Evolutionary conservation across 495 filamentous ascomycete species (phyloP).

Genomic region (Gamarada debralockiae): DNA sequence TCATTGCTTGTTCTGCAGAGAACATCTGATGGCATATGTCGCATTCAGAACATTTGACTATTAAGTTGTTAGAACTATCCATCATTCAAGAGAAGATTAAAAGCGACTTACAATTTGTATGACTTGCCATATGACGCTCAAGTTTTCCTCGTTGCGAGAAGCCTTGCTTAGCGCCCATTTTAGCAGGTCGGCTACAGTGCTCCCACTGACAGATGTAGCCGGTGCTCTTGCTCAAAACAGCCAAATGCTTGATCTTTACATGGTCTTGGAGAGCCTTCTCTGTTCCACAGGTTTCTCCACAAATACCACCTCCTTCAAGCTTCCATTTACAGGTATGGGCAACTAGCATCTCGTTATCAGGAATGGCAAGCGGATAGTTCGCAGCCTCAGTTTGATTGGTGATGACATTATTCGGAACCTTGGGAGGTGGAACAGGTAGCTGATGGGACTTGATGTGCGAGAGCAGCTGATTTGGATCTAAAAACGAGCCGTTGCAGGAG

Average conservation of each 20-base stretch:
- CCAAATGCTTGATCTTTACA: conserved; percentile 36
- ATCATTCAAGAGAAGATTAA: background rate
- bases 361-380: background rate
- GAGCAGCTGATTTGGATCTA: conserved; percentile 11
- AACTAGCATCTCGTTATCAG: conserved; percentile 5
- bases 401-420: background rate
- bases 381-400: background rate
- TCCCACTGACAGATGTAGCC: conserved; percentile 44
- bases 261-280: conserved; percentile 35
- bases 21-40: conserved; percentile 49
- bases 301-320: conserved; percentile 5
- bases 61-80: conserved; percentile 7
- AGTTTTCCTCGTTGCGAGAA: conserved; percentile 58
- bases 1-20: conserved; percentile 55
- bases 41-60: conserved; percentile 57
- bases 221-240: conserved; percentile 33
- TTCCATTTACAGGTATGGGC: conserved; percentile 33
- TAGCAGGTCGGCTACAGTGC: conserved; percentile 38
- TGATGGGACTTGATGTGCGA: conserved; percentile 16
- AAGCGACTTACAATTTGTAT: conserved; percentile 53
- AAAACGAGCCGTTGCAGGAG: conserved; percentile 11
- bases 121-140: conserved; percentile 58
- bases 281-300: conserved; percentile 9
- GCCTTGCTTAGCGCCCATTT: conserved; percentile 20
- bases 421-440: background rate